Conservation (phyloP, 2,329 filamentous ascomycete genomes). For the Colletotrichum tamarilloi region DNA sequence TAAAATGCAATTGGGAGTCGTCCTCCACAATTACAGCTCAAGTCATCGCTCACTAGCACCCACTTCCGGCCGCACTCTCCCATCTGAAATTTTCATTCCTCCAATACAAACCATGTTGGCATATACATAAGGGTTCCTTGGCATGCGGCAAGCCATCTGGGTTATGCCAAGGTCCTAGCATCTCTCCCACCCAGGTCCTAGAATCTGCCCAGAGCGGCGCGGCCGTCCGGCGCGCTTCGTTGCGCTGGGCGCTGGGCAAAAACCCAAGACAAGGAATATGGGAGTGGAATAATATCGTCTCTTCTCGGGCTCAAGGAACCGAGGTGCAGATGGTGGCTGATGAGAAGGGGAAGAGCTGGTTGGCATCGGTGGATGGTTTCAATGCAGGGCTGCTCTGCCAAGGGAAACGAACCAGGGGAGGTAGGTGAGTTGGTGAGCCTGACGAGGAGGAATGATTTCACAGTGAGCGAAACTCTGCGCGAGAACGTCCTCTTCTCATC, state of each 20-base stretch:
- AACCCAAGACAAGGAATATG: not conserved
- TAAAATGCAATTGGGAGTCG: too few species aligned
- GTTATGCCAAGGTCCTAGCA: not conserved
- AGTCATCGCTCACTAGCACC: not conserved
- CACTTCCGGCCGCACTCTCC: not conserved
- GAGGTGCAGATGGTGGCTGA: slow-evolving; percentile 19
- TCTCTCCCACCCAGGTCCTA: not conserved
- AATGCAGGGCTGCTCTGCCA: not conserved
- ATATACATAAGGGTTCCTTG: not conserved
- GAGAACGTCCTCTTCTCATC: not conserved
- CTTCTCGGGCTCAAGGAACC: slow-evolving; percentile 1
- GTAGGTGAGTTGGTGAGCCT: not conserved
- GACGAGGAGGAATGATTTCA: not conserved
- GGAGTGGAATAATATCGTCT: not conserved
- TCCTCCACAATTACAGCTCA: not conserved
- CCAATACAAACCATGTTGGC: slow-evolving; percentile 1
- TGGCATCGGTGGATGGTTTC: not conserved
- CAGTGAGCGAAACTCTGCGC: not conserved
- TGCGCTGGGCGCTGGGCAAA: not conserved
- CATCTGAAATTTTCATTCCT: not conserved
- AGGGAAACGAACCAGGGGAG: not conserved
- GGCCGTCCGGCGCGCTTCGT: not conserved
- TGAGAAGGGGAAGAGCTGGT: not conserved
- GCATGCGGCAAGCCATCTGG: not conserved
- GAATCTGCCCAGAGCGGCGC: not conserved